Evolutionary conservation across 495 filamentous ascomycete genomes (phyloP).

Genomic region (Alectoria sarmentosa): DNA sequence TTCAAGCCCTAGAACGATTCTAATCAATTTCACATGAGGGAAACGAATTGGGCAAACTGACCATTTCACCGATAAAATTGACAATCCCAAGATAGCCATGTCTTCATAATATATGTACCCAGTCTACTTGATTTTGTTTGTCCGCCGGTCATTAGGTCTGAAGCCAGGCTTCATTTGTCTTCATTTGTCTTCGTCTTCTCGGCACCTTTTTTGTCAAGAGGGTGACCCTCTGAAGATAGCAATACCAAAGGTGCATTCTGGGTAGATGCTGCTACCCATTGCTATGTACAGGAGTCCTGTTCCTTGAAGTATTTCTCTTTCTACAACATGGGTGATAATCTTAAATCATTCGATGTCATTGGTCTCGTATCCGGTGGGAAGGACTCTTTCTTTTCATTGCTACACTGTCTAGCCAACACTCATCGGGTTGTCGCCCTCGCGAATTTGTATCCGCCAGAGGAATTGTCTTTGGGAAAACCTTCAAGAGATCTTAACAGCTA

Average conservation of each 20-base stretch:
- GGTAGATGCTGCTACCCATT: neutral
- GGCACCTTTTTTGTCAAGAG: neutral
- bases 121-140: neutral
- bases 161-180: too few relatives aligned
- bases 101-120: neutral
- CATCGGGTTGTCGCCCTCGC: conserved; percentile 82
- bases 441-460: conserved; percentile 65
- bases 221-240: neutral
- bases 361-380: conserved; percentile 94
- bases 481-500: conserved; percentile 75
- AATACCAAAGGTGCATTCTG: neutral
- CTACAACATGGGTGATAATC: neutral
- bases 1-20: neutral
- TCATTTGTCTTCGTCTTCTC: too few relatives aligned
- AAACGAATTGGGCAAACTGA: neutral
- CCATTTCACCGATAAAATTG: neutral
- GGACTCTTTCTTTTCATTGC: conserved; percentile 88
- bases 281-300: neutral
- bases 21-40: too few relatives aligned
- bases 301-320: neutral
- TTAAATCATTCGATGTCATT: conserved; percentile 64
- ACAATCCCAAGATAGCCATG: neutral
- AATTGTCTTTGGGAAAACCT: conserved; percentile 5
- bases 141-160: too few relatives aligned
- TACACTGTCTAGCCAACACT: conserved; percentile 82